Base-by-base conservation (phyloP, 163 green algal genomes). In the Chloroidium sp. region DNA sequence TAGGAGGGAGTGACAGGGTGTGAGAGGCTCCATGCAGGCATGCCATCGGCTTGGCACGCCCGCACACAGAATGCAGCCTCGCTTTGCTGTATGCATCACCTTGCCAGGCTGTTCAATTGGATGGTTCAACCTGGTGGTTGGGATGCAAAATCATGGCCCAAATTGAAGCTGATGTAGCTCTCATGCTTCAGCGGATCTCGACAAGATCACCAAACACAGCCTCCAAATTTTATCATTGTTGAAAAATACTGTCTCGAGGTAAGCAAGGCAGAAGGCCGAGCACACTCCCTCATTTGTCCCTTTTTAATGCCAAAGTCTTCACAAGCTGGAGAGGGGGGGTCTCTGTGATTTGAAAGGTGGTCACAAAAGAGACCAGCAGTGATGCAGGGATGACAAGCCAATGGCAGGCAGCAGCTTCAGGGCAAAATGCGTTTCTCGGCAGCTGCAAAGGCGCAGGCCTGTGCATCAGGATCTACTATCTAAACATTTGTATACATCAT, bases 51-150 rank as follows among this genome's bases (percentile, higher is more conserved):
- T 61, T 59, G 62, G n/a, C 62, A 36, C 6, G 6, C 59, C 3
- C 61, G 36, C 12, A 61, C 10, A 80, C 76, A 58, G 61, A 74
- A n/a, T 79, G 76, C 4, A 3, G 4, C 59, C 72, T 61, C 3
- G 72, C 72, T 61, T 77, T 59, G n/a, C 13, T 77, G 6, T 77
- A 3, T 77, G 72, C 72, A 77, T 77, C 72, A 36, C 72, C 72
- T 77, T 77, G 72, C 72, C 72, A 61, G 8, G 72, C 72, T 12
- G 72, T 14, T 8, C 64, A 59, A 6, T 58, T 10, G 14, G n/a
- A 36, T 36, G n/a, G n/a, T 12, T 6, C 72, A 12, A 14, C 6
- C 13, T 36, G 72, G 72, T 77, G 72, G 72, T 77, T 77, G 72
- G 12, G 72, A 77, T 77, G 72, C 72, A 77, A 77, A 12, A 74